phyloP scores from a whole-genome alignment of 768 basidiomycete genomes.

The Megacollybia marginata region DNA sequence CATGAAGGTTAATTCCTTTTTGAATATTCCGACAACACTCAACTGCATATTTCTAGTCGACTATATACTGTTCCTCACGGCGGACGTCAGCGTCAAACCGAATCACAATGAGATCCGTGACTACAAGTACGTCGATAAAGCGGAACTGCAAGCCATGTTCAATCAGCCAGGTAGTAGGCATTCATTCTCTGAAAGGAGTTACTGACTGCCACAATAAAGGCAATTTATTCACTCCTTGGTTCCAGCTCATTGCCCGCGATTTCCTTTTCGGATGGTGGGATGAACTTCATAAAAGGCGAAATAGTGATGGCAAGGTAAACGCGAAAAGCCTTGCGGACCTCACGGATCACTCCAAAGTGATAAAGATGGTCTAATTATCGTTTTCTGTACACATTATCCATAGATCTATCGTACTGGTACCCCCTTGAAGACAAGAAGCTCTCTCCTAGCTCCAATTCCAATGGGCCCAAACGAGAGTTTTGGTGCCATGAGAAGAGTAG shows the following conservation, averaged over 20 bases:
- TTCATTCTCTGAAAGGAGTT: not conserved
- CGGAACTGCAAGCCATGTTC: slow-evolving; percentile 89
- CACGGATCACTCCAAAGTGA: slow-evolving; percentile 66
- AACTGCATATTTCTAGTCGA: slow-evolving; percentile 57
- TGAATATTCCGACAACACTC: not conserved
- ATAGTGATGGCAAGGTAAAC: slow-evolving; percentile 45
- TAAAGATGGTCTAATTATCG: slow-evolving; percentile 44
- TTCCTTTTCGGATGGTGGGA: slow-evolving; percentile 99
- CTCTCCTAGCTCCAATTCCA: slow-evolving; percentile 37
- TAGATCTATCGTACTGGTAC: slow-evolving; percentile 5
- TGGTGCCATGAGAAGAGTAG: slow-evolving; percentile 54
- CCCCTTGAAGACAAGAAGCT: slow-evolving; percentile 62
- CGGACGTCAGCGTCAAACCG: slow-evolving; percentile 73
- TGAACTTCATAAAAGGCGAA: slow-evolving; percentile 61
- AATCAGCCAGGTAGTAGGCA: slow-evolving; percentile 51
- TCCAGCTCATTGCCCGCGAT: slow-evolving; percentile 94
- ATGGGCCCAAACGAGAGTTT: slow-evolving; percentile 29
- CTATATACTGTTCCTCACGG: slow-evolving; percentile 93
- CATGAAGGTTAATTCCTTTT: slow-evolving; percentile 70
- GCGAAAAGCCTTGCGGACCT: slow-evolving; percentile 59
- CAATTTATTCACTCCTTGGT: slow-evolving; percentile 97
- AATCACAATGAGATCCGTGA: slow-evolving; percentile 91
- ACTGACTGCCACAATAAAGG: slow-evolving; percentile 29
- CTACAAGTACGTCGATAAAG: slow-evolving; percentile 85
- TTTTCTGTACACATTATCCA: slow-evolving; percentile 20